Evolutionary conservation across 352 stramenopile species (phyloP).

Genomic region (Pythium sukuiense): DNA sequence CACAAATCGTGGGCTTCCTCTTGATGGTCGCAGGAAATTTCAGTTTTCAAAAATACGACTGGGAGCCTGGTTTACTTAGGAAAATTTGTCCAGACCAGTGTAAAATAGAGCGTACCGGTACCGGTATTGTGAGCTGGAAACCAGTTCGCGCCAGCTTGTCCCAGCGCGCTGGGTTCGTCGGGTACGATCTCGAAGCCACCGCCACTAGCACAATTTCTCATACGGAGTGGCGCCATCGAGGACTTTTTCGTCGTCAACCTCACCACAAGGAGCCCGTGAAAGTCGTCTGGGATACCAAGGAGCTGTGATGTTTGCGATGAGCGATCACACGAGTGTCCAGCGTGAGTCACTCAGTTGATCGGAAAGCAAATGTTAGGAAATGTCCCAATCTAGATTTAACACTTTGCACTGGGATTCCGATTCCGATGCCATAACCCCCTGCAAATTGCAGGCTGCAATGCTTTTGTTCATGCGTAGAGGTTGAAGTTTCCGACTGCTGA

Average conservation of each 20-base stretch:
- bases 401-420: not conserved
- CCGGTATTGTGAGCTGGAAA: not conserved
- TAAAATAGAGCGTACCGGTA: not conserved
- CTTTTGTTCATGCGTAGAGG: not conserved
- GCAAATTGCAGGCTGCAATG: too few relatives aligned
- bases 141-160: not conserved
- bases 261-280: not conserved
- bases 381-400: constrained; percentile 1
- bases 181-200: not conserved
- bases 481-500: constrained; percentile 2
- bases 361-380: not conserved
- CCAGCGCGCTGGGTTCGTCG: not conserved
- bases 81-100: not conserved
- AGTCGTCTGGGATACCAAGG: not conserved
- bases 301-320: not conserved
- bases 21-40: not conserved
- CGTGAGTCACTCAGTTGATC: not conserved
- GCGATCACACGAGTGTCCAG: not conserved
- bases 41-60: not conserved
- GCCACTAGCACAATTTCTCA: not conserved
- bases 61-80: not conserved
- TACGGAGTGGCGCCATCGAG: not conserved
- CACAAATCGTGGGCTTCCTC: not conserved
- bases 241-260: not conserved
- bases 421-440: not conserved